Base-by-base conservation (phyloP, 2,329 filamentous ascomycete species). In the Pseudocercospora musae region DNA sequence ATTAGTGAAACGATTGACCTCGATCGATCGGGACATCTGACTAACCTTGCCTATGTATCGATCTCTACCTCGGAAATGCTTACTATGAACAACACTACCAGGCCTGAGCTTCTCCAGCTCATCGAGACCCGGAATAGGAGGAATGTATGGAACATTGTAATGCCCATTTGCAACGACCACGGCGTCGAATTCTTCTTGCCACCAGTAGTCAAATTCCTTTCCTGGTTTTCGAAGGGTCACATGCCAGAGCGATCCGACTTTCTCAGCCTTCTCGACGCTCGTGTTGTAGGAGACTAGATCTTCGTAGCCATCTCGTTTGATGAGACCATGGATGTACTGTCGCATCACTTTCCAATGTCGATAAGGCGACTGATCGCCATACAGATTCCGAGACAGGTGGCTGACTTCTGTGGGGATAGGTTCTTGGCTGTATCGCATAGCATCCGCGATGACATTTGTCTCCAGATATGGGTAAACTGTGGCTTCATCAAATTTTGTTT, bases 391-490 rank as follows among this genome's bases (percentile, higher is more conserved):
- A 18, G 78, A 79, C 60, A 73, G 72, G 48, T 79, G 68, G 13
- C 78, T 79, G 25, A 76, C 72, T 48, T 78, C 72, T 0, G 72
- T 70, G 0, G 84, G 80, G 13, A 87, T 84, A 0, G 79, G 76
- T 58, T 87, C 85, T 63, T 85, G 79, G 0, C 80, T 82, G 71
- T 84, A 89, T 15, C 81, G 78, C 87, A 89, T 89, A 0, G 84
- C 78, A 1, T 80, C 69, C 5, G 78, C 77, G 64, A 84, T 81
- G 48, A 89, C 83, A 65, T 89, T 89, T 2, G 86, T 89, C 70
- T 89, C 85, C n/a, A 89, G 75, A 20, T 83, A 82, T 0, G 85
- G 84, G 66, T 89, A 89, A 18, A 88, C 79, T 0, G 84, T 83
- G 0, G 85, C 85, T 62, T 87, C 85, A 11, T 78, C 74, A 68